Base-by-base conservation (phyloP, 106 monocot species). In the Triglochin maritima region DNA sequence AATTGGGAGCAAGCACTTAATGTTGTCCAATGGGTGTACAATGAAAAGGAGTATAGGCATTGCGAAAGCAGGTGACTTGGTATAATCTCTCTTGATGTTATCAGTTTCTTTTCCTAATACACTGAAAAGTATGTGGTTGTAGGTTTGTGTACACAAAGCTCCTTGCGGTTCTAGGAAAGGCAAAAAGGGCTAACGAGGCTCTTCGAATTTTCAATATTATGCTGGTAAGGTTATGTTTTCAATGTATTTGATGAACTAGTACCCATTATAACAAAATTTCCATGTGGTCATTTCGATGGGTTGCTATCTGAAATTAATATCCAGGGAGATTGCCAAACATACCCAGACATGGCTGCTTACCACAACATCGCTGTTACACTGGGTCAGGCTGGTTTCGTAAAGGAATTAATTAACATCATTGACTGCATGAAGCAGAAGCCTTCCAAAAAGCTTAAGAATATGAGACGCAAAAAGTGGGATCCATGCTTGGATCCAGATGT, bases 91-190 rank as follows among this genome's bases (percentile, higher is more conserved):
- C 17, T 68, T 57, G 53, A 60, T 50, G 44, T 59, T 46, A 42
- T 44, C 5, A 7, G 49, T 29, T 44, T 29, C 4, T 53, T 42
- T 29, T 50, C 42, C 7, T 6, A 13, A 57, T 7, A 14, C 6
- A 29, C n/a, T 16, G n/a, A 14, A 9, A 60, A 11, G 17, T 9
- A n/a, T 11, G 49, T 6, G 13, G 68, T 60, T 83, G 12, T 71
- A 96, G 96, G 83, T 96, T 84, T 82, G 96, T 96, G 8, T 82
- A 88, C 64, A 96, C 96, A 76, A 96, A 96, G 63, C 86, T 96
- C 49, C 73, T 96, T 50, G 73, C 90, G 47, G 74, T 96, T 69
- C 91, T 96, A 45, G 96, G 96, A 44, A 91, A 96, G 63, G 79
- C 81, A 76, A 80, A 85, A 77, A 96, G 67, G 57, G 70, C 83